A percentile compares a stretch with the other conserved stretches of the same genome.
Conservation (phyloP, 371 early-diverging fungal species). For the Syncephalis plumigaleata region DNA sequence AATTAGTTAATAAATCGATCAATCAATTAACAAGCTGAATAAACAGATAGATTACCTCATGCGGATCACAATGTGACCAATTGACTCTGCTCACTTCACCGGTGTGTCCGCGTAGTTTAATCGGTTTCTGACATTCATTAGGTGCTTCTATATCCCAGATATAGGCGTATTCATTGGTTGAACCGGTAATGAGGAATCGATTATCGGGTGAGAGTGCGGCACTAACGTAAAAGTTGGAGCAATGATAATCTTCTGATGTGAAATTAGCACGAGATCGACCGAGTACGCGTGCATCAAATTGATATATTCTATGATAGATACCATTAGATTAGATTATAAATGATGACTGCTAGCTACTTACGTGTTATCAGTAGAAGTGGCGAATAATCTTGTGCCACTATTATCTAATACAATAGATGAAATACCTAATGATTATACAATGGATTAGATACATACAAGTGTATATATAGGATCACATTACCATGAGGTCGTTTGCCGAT, state of each 20-base stretch:
- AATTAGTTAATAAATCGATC: background rate
- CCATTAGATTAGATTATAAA: background rate
- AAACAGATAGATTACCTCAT: background rate
- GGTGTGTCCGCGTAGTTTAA: constrained; percentile 17
- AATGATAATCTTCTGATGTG: constrained; percentile 9
- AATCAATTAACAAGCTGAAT: background rate
- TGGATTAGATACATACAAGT: background rate
- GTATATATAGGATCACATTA: constrained; percentile 2
- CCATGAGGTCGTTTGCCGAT: constrained; percentile 19
- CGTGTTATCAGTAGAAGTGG: constrained; percentile 16
- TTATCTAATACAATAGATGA: constrained; percentile 5
- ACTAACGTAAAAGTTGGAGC: constrained; percentile 20
- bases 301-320: constrained; percentile 9
- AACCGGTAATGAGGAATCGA: constrained; percentile 14
- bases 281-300: constrained; percentile 13
- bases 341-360: background rate
- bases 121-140: constrained; percentile 9
- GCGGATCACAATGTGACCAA: constrained; percentile 7
- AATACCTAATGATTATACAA: constrained; percentile 1
- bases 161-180: constrained; percentile 13
- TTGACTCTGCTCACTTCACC: constrained; percentile 18
- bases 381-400: constrained; percentile 3
- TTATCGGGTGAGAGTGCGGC: constrained; percentile 19
- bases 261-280: constrained; percentile 11
- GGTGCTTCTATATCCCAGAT: constrained; percentile 15